Percentiles rank a stretch among this genome's conserved stretches.
Conservation (phyloP, 257 asterid genomes). For the Salvia miltiorrhiza region DNA sequence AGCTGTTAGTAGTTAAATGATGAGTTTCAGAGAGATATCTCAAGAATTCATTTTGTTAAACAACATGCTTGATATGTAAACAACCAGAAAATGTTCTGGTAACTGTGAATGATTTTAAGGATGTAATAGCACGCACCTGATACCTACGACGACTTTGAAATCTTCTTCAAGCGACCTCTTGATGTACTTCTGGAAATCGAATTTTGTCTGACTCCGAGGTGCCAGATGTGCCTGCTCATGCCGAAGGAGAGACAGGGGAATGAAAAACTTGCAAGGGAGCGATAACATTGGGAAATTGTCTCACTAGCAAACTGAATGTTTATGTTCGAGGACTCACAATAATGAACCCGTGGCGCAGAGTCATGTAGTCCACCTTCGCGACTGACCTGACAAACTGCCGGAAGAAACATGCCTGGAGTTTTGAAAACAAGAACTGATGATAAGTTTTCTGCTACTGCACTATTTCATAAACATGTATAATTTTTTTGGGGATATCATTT, state of each 20-base stretch:
- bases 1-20: background rate
- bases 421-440: background rate
- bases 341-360: slow-evolving; percentile 56
- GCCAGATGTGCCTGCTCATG: slow-evolving; percentile 54
- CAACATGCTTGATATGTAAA: background rate
- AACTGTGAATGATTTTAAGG: background rate
- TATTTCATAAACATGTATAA: background rate
- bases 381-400: slow-evolving; percentile 59
- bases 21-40: no score
- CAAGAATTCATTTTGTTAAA: no score
- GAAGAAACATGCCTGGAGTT: slow-evolving; percentile 53
- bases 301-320: background rate
- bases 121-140: slow-evolving; percentile 33
- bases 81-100: background rate
- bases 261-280: background rate
- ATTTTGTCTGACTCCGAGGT: slow-evolving; percentile 35
- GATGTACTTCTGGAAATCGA: slow-evolving; percentile 55
- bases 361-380: slow-evolving; percentile 53
- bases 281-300: background rate
- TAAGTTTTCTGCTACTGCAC: background rate
- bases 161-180: slow-evolving; percentile 59
- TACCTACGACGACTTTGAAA: slow-evolving; percentile 60
- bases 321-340: slow-evolving; percentile 29
- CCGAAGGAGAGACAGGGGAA: background rate
- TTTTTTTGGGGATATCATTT: background rate